Percentiles rank a stretch among this genome's conserved stretches.
These are phyloP conservation scores for Brassica balearica DNA, from an alignment of 441 rosid genomes.

Conservation along the genomic window DNA sequence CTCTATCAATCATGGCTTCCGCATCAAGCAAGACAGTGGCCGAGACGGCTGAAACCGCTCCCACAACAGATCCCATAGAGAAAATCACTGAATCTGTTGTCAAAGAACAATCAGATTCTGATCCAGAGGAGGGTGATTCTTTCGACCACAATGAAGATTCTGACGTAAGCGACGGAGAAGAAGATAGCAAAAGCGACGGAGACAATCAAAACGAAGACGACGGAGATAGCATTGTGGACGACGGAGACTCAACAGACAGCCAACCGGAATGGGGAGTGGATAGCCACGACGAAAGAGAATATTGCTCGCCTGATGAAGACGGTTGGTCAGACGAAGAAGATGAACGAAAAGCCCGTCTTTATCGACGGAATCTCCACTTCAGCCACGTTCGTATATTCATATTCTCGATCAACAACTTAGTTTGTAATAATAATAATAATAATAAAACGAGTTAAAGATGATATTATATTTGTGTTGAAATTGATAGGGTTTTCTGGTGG, in stretches of 20 bases:
- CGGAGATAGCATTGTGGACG: slow-evolving; percentile 8
- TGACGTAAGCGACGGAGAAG: not conserved
- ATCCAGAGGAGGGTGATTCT: not conserved
- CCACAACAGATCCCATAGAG: not conserved
- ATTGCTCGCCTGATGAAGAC: not conserved
- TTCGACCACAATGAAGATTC: not conserved
- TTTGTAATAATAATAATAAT: not conserved
- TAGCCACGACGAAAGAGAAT: not conserved
- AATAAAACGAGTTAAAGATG: not conserved
- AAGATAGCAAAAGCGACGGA: not conserved
- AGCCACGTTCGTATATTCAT: not conserved
- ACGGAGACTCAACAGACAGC: not conserved
- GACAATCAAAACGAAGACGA: not conserved
- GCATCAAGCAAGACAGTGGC: not conserved
- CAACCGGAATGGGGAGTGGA: not conserved
- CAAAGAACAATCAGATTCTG: not conserved
- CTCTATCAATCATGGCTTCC: not conserved
- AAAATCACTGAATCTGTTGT: slow-evolving; percentile 1
- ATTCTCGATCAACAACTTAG: not conserved
- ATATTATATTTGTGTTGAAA: not conserved
- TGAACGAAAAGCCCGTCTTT: not conserved
- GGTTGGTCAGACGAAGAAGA: not conserved
- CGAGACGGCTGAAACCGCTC: not conserved
- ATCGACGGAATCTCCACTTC: not conserved
- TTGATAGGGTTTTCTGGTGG: not conserved